Evolutionary conservation across 2,329 filamentous ascomycete species (phyloP).

Genomic region (Coleophoma crateriformis): DNA sequence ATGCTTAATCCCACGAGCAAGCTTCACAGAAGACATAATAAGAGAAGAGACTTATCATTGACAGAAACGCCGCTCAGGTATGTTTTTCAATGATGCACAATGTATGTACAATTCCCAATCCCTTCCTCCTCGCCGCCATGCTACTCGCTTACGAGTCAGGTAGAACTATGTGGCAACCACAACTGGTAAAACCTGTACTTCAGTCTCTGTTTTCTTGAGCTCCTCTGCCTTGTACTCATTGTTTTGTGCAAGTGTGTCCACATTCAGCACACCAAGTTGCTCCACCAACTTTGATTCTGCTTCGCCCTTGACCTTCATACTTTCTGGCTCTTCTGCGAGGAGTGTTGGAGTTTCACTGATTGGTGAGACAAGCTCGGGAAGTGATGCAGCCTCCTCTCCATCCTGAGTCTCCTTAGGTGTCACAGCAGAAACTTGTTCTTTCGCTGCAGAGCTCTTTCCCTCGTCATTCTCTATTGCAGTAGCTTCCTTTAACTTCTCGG

Average conservation of each 20-base stretch:
- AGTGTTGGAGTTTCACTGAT: neutral
- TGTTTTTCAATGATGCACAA: too few relatives aligned
- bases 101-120: too few relatives aligned
- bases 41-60: too few relatives aligned
- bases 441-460: neutral
- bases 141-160: neutral
- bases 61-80: too few relatives aligned
- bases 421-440: neutral
- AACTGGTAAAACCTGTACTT: neutral
- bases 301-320: neutral
- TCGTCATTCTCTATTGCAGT: too few relatives aligned
- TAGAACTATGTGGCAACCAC: neutral
- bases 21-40: too few relatives aligned
- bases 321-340: neutral
- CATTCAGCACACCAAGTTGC: neutral
- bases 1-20: too few relatives aligned
- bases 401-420: neutral
- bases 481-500: too few relatives aligned
- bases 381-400: neutral
- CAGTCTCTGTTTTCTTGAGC: neutral
- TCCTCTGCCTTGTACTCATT: too few relatives aligned
- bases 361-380: too few relatives aligned
- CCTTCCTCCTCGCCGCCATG: too few relatives aligned
- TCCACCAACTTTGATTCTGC: neutral
- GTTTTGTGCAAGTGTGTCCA: too few relatives aligned